These are phyloP conservation scores for Cryptococcus deneoformans DNA, from an alignment of 1,284 basidiomycete species.

Conservation along the genomic window DNA sequence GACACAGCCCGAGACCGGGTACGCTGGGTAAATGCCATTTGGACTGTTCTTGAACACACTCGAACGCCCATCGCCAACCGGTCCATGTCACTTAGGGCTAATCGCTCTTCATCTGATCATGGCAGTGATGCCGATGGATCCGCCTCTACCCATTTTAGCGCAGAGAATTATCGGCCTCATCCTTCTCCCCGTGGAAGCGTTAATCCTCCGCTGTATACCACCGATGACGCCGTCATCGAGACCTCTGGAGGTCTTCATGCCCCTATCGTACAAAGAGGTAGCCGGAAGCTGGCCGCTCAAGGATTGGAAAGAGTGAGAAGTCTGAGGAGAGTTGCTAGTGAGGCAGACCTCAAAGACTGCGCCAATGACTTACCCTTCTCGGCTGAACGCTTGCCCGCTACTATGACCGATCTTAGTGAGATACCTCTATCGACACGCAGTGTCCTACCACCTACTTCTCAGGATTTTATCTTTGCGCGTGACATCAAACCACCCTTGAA, in stretches of 20 bases:
- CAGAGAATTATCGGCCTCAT: conserved; percentile 1
- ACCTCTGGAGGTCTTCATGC: conserved; percentile 40
- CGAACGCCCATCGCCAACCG: conserved; percentile 12
- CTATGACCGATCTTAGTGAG: conserved; percentile 4
- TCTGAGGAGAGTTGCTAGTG: conserved; percentile 44
- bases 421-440: conserved; percentile 24
- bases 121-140: conserved; percentile 34
- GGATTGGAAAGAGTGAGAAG: conserved; percentile 27
- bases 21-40: conserved; percentile 81
- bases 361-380: neutral
- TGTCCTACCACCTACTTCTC: conserved; percentile 21
- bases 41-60: conserved; percentile 57
- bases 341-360: conserved; percentile 38
- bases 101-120: conserved; percentile 19
- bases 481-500: conserved; percentile 31
- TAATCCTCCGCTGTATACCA: conserved; percentile 15
- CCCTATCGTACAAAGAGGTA: conserved; percentile 36
- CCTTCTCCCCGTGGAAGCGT: conserved; percentile 8
- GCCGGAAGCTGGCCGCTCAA: conserved; percentile 38
- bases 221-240: conserved; percentile 42
- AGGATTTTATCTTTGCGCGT: conserved; percentile 40
- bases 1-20: conserved; percentile 78
- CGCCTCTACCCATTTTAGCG: conserved; percentile 32
- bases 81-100: conserved; percentile 18
- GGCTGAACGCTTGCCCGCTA: conserved; percentile 1